Percentiles rank a stretch among this genome's conserved stretches.
Evolutionary conservation across 106 monocot genomes (phyloP).

Genomic region (Dendrobium nobile): DNA sequence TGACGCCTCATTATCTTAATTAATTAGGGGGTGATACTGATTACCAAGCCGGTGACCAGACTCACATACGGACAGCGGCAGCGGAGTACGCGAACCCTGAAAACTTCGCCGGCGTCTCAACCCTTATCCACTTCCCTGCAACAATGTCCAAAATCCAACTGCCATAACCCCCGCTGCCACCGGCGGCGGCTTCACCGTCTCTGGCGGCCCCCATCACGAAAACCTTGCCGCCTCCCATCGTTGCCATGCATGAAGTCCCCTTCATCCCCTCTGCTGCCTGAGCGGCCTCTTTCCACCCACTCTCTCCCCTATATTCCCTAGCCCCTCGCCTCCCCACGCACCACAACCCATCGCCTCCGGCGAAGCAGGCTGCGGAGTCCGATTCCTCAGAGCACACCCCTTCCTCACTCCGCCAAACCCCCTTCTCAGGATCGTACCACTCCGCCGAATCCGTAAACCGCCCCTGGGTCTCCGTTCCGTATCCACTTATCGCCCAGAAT

Average conservation of each 20-base stretch:
- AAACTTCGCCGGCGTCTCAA: conserved; percentile 3
- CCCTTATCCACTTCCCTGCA: background rate
- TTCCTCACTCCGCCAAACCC: conserved; percentile 6
- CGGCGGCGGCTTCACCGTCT: background rate
- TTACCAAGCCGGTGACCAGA: background rate
- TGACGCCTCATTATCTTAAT: background rate
- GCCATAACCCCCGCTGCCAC: background rate
- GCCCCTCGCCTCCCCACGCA: background rate
- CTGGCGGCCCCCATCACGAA: conserved; percentile 6
- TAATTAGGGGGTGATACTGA: background rate
- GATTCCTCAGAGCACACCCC: background rate
- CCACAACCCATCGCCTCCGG: background rate
- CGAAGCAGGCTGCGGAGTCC: background rate
- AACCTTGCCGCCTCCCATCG: conserved; percentile 5
- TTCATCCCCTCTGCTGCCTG: background rate
- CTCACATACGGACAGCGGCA: conserved; percentile 4
- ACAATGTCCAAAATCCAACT: conserved; percentile 5
- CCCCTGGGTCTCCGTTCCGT: conserved; percentile 49
- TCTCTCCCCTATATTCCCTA: conserved; percentile 3
- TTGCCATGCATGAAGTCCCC: background rate
- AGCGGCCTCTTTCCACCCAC: background rate
- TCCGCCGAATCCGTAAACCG: conserved; percentile 25
- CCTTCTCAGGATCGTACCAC: background rate
- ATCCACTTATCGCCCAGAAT: conserved; percentile 48
- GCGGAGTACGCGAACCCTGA: conserved; percentile 9